Evolutionary conservation across 192 early-diverging fungal species (phyloP).

Genomic region (Coemansia sp.): DNA sequence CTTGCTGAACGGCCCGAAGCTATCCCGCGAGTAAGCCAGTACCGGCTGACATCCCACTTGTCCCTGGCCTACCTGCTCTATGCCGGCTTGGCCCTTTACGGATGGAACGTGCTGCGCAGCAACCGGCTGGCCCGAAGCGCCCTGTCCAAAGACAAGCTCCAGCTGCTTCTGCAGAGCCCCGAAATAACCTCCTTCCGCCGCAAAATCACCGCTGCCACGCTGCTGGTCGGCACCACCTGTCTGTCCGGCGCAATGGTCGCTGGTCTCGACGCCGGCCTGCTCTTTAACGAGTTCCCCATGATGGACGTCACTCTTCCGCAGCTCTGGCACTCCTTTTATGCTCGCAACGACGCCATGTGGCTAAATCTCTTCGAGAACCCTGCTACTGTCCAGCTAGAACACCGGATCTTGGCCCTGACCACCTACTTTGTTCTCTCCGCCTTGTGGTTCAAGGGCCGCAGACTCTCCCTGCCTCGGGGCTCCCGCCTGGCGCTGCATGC

Average conservation of each 20-base stretch:
- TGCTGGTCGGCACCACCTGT: slow-evolving; percentile 79
- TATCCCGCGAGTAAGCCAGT: slow-evolving; percentile 91
- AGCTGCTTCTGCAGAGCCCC: slow-evolving; percentile 61
- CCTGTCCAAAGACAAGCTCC: slow-evolving; percentile 58
- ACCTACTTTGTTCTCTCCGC: slow-evolving; percentile 70
- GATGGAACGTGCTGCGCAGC: slow-evolving; percentile 71
- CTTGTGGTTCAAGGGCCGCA: slow-evolving; percentile 73
- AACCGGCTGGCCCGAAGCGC: slow-evolving; percentile 59
- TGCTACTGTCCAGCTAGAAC: slow-evolving; percentile 91
- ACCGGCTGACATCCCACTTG: slow-evolving; percentile 88
- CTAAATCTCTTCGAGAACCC: slow-evolving; percentile 93
- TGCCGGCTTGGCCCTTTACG: slow-evolving; percentile 72
- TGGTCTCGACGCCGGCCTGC: slow-evolving; percentile 92
- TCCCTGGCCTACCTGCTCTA: slow-evolving; percentile 87
- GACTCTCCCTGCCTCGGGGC: slow-evolving; percentile 66
- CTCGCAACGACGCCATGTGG: slow-evolving; percentile 59
- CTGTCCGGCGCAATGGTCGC: slow-evolving; percentile 94
- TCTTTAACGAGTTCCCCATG: slow-evolving; percentile 95
- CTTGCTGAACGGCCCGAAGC: slow-evolving; percentile 72
- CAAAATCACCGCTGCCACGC: slow-evolving; percentile 30
- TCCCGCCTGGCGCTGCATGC: slow-evolving; percentile 68
- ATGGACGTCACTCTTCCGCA: slow-evolving; percentile 88
- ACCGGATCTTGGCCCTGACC: slow-evolving; percentile 85
- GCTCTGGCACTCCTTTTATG: slow-evolving; percentile 52
- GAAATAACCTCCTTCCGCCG: slow-evolving; percentile 56